Evolutionary conservation across 345 rosid genomes (phyloP).

Genomic region (Lepidium aucheri): DNA sequence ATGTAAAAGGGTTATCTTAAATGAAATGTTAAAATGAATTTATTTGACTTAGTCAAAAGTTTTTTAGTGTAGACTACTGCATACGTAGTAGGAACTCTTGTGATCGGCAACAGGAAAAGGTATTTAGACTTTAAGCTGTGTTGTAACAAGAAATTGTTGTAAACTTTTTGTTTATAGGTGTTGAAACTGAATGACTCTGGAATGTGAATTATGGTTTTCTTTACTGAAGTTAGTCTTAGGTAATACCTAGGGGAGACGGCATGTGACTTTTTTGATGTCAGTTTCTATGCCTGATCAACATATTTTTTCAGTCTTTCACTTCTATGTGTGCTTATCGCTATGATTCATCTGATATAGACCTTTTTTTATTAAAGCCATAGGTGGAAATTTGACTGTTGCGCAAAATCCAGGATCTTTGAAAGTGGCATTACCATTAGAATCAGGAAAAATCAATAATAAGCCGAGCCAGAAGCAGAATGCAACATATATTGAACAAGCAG

Average conservation of each 20-base stretch:
- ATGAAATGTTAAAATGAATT: not conserved
- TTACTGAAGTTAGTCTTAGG: not conserved
- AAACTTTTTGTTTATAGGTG: not conserved
- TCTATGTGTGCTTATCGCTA: not conserved
- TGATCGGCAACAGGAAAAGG: not conserved
- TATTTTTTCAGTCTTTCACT: not conserved
- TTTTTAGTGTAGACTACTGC: not conserved
- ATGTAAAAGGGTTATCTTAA: not conserved
- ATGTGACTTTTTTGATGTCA: not conserved
- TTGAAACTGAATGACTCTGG: not conserved
- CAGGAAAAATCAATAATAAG: not conserved
- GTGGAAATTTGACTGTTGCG: slow-evolving; percentile 44
- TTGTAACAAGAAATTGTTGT: not conserved
- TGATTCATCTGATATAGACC: slow-evolving; percentile 16
- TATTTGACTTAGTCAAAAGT: not conserved
- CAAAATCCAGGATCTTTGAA: slow-evolving; percentile 38
- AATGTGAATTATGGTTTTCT: not conserved
- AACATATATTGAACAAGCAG: slow-evolving; percentile 30
- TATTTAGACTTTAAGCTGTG: not conserved
- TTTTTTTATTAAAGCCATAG: slow-evolving; percentile 46
- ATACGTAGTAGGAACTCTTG: not conserved
- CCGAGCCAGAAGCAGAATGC: slow-evolving; percentile 35
- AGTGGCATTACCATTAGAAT: slow-evolving; percentile 1
- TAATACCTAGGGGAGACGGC: not conserved
- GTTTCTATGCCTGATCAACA: not conserved